phyloP scores from a whole-genome alignment of 305 asterid species.

The Withania somnifera region DNA sequence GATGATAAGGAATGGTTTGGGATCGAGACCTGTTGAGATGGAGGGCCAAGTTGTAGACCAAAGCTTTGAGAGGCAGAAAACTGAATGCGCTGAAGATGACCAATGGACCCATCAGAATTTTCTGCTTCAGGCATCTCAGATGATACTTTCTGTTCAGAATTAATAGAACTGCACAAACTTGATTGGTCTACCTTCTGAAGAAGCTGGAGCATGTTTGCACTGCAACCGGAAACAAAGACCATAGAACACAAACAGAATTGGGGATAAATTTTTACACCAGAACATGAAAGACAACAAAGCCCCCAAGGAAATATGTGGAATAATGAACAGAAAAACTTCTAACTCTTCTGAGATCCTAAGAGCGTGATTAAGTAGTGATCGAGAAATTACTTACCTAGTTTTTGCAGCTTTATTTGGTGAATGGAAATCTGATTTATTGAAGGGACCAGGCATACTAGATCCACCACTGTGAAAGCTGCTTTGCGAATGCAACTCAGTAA shows the following conservation, averaged over 20 bases:
- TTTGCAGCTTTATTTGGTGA: constrained; percentile 20
- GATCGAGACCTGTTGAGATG: constrained; percentile 38
- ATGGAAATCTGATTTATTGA: constrained; percentile 32
- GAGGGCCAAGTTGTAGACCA: constrained; percentile 88
- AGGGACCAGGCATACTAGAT: constrained; percentile 26
- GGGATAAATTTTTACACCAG: not conserved
- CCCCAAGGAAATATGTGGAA: not conserved
- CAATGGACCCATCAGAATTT: constrained; percentile 39
- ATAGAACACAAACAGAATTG: not conserved
- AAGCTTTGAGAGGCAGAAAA: constrained; percentile 64
- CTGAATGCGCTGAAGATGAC: constrained; percentile 37
- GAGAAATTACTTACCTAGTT: constrained; percentile 1
- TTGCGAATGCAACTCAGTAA: constrained; percentile 27
- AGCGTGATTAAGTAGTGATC: not conserved
- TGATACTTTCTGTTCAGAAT: constrained; percentile 33
- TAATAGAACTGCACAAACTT: constrained; percentile 26
- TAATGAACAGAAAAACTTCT: not conserved
- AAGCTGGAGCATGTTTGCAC: constrained; percentile 92
- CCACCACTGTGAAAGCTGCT: constrained; percentile 28
- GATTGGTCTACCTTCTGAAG: constrained; percentile 82
- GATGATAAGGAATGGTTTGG: constrained; percentile 30
- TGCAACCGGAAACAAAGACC: constrained; percentile 17
- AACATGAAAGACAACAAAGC: not conserved
- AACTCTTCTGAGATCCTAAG: not conserved
- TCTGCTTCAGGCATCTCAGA: constrained; percentile 43